Percentiles rank a stretch among this genome's conserved stretches.
phyloP scores from a whole-genome alignment of 148 eudicot genomes.

The Vaccinium corymbosum region DNA sequence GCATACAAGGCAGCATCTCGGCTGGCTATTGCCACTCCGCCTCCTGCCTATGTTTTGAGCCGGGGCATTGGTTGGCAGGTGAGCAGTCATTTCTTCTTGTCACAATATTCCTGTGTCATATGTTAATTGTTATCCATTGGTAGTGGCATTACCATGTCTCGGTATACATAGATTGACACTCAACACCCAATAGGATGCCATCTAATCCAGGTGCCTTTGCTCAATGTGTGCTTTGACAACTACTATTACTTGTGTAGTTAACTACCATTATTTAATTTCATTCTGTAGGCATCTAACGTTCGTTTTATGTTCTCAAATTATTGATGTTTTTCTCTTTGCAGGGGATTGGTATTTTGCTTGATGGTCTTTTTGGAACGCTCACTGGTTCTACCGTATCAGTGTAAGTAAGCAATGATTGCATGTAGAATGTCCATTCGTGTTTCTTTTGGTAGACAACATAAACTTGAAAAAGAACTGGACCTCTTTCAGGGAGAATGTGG shows the following conservation, averaged over 20 bases:
- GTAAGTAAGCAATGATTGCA: conserved; percentile 39
- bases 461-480: conserved; percentile 11
- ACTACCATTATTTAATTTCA: neutral
- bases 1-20: conserved; percentile 98
- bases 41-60: conserved; percentile 97
- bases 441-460: neutral
- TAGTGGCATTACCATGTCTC: neutral
- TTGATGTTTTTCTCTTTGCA: conserved; percentile 23
- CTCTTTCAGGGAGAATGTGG: conserved; percentile 83
- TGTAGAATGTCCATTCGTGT: neutral
- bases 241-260: neutral
- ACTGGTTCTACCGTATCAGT: conserved; percentile 93
- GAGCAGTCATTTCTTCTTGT: conserved; percentile 10
- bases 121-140: neutral
- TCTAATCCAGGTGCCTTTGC: neutral
- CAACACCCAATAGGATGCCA: neutral
- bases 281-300: neutral
- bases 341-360: conserved; percentile 91
- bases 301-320: neutral
- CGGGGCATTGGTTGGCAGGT: conserved; percentile 99
- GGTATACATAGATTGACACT: neutral
- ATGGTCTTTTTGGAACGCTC: conserved; percentile 88
- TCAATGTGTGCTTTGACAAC: neutral
- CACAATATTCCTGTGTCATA: neutral
- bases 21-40: conserved; percentile 98